These are phyloP conservation scores for Flaveria trinervia DNA, from an alignment of 129 eudicot species.

Conservation along the genomic window DNA sequence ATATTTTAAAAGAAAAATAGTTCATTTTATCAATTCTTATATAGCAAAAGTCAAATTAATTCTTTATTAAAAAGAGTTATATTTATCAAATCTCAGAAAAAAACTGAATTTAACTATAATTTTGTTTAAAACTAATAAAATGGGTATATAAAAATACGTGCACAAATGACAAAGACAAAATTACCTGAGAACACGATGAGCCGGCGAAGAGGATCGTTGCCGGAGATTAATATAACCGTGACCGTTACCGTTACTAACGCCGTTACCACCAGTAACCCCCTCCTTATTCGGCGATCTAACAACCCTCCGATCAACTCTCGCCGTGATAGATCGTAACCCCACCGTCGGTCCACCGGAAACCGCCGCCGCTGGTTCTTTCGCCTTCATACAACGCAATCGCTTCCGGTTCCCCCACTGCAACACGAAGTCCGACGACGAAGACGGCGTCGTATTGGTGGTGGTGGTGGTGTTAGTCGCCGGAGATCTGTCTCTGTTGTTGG, in stretches of 20 bases:
- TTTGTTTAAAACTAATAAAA: too few relatives aligned
- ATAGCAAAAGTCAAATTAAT: too few relatives aligned
- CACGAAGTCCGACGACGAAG: conserved; percentile 59
- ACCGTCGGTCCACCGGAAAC: conserved; percentile 40
- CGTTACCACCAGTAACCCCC: neutral
- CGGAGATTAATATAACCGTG: conserved; percentile 61
- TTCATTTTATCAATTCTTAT: too few relatives aligned
- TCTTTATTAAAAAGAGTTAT: too few relatives aligned
- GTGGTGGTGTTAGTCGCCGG: conserved; percentile 13
- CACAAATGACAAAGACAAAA: neutral
- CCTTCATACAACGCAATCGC: conserved; percentile 70
- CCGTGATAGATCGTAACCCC: conserved; percentile 42
- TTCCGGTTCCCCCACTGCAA: conserved; percentile 88
- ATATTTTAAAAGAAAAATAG: too few relatives aligned
- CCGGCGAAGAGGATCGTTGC: conserved; percentile 56
- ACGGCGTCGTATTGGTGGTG: conserved; percentile 31
- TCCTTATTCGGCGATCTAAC: conserved; percentile 45
- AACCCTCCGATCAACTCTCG: conserved; percentile 60
- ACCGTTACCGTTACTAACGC: conserved; percentile 24
- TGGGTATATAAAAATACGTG: too few relatives aligned
- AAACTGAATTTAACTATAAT: too few relatives aligned
- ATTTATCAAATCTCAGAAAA: too few relatives aligned
- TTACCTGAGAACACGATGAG: conserved; percentile 63
- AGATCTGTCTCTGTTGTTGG: conserved; percentile 36
- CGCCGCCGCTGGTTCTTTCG: neutral